Percentiles rank a stretch among this genome's conserved stretches.
Conservation (phyloP, 768 basidiomycete genomes). For the Russula brevipes region DNA sequence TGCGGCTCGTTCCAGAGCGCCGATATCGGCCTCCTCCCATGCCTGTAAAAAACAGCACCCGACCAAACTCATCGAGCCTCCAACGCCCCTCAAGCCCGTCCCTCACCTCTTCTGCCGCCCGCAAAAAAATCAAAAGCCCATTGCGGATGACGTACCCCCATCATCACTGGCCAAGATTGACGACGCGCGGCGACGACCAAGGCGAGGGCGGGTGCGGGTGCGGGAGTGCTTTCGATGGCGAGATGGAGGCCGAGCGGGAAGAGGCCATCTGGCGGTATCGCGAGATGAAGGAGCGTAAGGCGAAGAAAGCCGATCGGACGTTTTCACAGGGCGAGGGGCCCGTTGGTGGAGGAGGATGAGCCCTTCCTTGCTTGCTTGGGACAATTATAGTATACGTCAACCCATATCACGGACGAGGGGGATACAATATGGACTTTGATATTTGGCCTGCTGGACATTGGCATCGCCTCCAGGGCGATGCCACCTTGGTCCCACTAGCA, state of each 20-base stretch:
- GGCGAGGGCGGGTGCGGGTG: background rate
- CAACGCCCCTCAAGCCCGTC: too few species aligned
- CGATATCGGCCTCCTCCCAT: background rate
- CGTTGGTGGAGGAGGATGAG: background rate
- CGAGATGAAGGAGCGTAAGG: slow-evolving; percentile 50
- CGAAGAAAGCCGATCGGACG: slow-evolving; percentile 30
- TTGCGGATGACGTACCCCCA: background rate
- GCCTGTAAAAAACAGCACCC: background rate
- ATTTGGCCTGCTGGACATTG: too few species aligned
- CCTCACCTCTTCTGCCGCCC: background rate
- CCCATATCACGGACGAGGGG: too few species aligned
- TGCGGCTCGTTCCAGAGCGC: too few species aligned
- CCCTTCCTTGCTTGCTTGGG: background rate
- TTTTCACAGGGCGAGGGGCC: background rate
- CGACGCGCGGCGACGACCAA: background rate
- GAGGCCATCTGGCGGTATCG: slow-evolving; percentile 63
- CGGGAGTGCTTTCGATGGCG: slow-evolving; percentile 62
- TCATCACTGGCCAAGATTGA: too few species aligned
- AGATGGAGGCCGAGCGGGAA: slow-evolving; percentile 74
- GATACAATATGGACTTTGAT: too few species aligned
- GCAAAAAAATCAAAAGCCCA: background rate
- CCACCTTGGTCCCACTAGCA: too few species aligned
- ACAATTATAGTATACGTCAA: too few species aligned
- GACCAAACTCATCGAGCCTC: slow-evolving; percentile 19
- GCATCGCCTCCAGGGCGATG: too few species aligned